These are phyloP conservation scores for Trichomonascaceae sp. DNA, from an alignment of 1,139 yeast genomes.

Conservation along the genomic window DNA sequence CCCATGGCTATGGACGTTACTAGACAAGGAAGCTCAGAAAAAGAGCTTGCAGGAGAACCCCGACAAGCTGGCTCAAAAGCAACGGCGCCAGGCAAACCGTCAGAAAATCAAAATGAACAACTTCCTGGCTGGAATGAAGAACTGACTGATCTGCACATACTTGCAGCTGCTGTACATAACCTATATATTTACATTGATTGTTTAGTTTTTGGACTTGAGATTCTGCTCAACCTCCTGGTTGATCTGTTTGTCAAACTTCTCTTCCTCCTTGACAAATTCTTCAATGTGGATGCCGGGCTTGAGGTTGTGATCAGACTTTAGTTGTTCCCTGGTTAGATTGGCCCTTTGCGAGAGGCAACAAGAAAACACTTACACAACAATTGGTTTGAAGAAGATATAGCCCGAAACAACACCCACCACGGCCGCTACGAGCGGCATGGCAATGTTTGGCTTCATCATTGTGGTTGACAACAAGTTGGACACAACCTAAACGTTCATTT, in stretches of 20 bases:
- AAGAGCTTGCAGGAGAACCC: slow-evolving; percentile 46
- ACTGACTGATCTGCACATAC: slow-evolving; percentile 6
- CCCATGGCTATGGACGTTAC: slow-evolving; percentile 86
- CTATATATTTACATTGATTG: not conserved
- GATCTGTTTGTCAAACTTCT: slow-evolving; percentile 2
- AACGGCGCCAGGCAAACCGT: slow-evolving; percentile 55
- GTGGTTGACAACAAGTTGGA: no score
- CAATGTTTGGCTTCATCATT: slow-evolving; percentile 4
- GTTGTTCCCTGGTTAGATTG: slow-evolving; percentile 39
- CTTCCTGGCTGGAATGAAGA: slow-evolving; percentile 33
- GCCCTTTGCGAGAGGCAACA: not conserved
- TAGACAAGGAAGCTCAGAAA: slow-evolving; percentile 48
- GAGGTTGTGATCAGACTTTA: slow-evolving; percentile 54
- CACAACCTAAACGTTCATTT: no score
- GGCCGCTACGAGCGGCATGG: slow-evolving; percentile 4
- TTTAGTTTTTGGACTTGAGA: not conserved
- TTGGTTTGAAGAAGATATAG: slow-evolving; percentile 58
- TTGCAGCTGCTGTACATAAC: slow-evolving; percentile 1
- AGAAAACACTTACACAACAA: slow-evolving; percentile 39
- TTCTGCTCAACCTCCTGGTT: slow-evolving; percentile 1
- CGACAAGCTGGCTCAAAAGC: slow-evolving; percentile 54
- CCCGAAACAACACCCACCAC: slow-evolving; percentile 26
- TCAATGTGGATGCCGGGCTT: slow-evolving; percentile 14
- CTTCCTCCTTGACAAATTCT: not conserved
- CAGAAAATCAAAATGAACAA: slow-evolving; percentile 64